Evolutionary conservation across 2,329 filamentous ascomycete genomes (phyloP), one percentile per base, ranked within the genome.

Genomic region (Cladosporium sp.): DNA sequence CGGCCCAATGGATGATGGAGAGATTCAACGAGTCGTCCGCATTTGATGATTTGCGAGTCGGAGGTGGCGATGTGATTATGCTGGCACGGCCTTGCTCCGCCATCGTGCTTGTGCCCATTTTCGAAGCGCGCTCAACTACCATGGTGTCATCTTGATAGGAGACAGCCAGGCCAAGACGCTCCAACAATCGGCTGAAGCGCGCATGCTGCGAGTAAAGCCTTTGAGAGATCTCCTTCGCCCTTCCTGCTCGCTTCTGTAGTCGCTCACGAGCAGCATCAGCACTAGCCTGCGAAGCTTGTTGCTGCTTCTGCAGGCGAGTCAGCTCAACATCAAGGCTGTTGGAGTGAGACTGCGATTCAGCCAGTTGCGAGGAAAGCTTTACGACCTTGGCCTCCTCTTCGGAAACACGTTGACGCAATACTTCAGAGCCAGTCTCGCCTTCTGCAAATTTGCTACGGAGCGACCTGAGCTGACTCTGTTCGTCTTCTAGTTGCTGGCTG

Each of bases 161-260:
- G 13, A 97, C 80, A 0, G 86, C 83, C 64, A 93, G 96, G 11
- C 92, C 92, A 4, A 97, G 77, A 24, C 89, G 82, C 64, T 97
- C 91, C 1, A 99, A 76, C 42, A 99, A 81, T 45, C 86, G 83
- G 53, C 82, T 80, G n/a, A 96, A 76, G 19, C 89, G 85, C 59
- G 95, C 88, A 55, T 93, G 91, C 55, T 96, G 88, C 1, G 83
- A 79, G 65, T 89, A 95, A 3, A 96, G 76, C 50, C 85, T 83
- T 61, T 90, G 86, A 1, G 90, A 95, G 11, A 97, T 74, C 56
- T 96, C 89, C 65, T 88, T 89, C 4, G 89, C 85, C 55, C 84
- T 85, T 47, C 77, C 74, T 36, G 86, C 85, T 40, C 89, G 86
- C 40, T 81, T 77, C 38, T 89, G 83, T 41, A 89, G 81, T 44